phyloP scores from a whole-genome alignment of 257 asterid species.

The Solanum arcanum region DNA sequence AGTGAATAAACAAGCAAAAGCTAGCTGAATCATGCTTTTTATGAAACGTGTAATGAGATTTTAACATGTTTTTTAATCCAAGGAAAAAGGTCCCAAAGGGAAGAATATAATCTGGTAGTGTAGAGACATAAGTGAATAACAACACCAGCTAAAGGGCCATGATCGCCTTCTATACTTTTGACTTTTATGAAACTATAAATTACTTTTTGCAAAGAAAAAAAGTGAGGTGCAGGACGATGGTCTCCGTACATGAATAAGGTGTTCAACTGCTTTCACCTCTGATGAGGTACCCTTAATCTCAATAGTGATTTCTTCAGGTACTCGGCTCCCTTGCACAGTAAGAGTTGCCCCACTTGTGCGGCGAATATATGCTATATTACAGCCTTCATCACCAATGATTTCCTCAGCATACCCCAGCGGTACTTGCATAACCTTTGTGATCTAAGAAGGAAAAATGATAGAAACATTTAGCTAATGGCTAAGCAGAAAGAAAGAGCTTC shows the following conservation, averaged over 20 bases:
- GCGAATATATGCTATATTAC: slow-evolving; percentile 70
- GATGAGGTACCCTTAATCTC: slow-evolving; percentile 80
- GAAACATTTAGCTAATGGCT: not conserved
- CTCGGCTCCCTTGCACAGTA: slow-evolving; percentile 71
- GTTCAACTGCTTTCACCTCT: slow-evolving; percentile 75
- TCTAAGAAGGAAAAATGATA: slow-evolving; percentile 15
- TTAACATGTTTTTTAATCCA: not conserved
- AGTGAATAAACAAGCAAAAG: not conserved
- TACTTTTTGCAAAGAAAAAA: not conserved
- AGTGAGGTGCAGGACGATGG: not conserved
- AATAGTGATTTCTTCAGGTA: slow-evolving; percentile 68
- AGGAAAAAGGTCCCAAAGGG: not conserved
- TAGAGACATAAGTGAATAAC: not conserved
- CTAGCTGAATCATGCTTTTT: not conserved
- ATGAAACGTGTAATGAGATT: not conserved
- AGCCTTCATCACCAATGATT: slow-evolving; percentile 66
- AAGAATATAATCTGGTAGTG: not conserved
- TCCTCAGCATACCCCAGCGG: slow-evolving; percentile 86
- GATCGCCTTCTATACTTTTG: not conserved
- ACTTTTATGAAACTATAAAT: not conserved
- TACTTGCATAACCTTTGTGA: slow-evolving; percentile 76
- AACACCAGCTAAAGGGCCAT: not conserved
- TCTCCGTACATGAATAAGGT: slow-evolving; percentile 57
- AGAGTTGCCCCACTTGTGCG: slow-evolving; percentile 69
- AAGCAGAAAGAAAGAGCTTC: not conserved